These are phyloP conservation scores for Bryoerythrophyllum caledonicum DNA, from an alignment of 225 moss, liverwort and hornwort genomes.

Conservation along the genomic window DNA sequence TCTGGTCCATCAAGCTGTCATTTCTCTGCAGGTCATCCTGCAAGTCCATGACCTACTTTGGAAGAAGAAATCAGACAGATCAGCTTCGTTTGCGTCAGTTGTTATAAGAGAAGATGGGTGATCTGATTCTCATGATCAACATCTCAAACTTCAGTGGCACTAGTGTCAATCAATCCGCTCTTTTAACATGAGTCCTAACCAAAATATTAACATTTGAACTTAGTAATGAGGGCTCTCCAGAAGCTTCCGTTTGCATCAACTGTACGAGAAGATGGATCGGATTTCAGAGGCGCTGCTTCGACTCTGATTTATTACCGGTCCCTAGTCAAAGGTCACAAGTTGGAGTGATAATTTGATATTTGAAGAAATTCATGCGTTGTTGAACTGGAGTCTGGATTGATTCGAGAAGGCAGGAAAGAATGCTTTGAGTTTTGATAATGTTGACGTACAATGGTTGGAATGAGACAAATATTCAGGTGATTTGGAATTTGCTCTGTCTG, in stretches of 20 bases:
- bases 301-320: too few relatives aligned
- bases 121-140: too few relatives aligned
- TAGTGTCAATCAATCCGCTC: too few relatives aligned
- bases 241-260: too few relatives aligned
- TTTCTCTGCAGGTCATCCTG: constrained; percentile 29
- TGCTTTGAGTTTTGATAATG: neutral
- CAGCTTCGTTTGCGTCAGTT: neutral
- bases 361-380: neutral
- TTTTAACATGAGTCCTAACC: too few relatives aligned
- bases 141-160: too few relatives aligned
- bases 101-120: too few relatives aligned
- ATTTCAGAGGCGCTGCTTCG: too few relatives aligned
- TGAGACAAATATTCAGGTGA: neutral
- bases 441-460: constrained; percentile 3
- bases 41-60: neutral
- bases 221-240: too few relatives aligned
- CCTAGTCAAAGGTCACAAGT: too few relatives aligned
- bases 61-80: neutral
- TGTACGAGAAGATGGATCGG: too few relatives aligned
- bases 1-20: constrained; percentile 18
- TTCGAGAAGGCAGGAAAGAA: neutral
- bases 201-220: too few relatives aligned
- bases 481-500: constrained; percentile 17
- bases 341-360: neutral
- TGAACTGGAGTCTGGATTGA: neutral